A percentile compares a stretch with the other conserved stretches of the same genome.
phyloP scores from a whole-genome alignment of 1,284 basidiomycete species.

The Tilletia setariae region DNA sequence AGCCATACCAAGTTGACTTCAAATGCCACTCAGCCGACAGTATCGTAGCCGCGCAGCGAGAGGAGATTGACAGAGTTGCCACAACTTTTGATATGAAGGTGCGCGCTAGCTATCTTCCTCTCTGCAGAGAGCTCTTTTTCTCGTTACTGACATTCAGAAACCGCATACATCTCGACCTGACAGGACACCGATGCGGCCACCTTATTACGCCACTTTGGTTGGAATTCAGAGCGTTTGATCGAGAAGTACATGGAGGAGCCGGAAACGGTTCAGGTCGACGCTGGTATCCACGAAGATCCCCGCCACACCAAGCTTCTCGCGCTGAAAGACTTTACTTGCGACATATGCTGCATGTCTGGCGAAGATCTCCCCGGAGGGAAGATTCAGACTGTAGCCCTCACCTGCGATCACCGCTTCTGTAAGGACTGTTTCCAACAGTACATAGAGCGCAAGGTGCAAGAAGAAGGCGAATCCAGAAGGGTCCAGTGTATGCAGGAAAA shows the following conservation, averaged over 20 bases:
- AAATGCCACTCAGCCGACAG: slow-evolving; percentile 34
- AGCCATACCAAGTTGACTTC: slow-evolving; percentile 48
- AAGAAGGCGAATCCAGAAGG: slow-evolving; percentile 76
- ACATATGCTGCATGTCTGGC: slow-evolving; percentile 44
- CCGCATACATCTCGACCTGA: slow-evolving; percentile 54
- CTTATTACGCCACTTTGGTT: slow-evolving; percentile 77
- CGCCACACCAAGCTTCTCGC: slow-evolving; percentile 30
- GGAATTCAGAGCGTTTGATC: slow-evolving; percentile 91
- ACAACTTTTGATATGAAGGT: slow-evolving; percentile 50
- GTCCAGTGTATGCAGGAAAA: slow-evolving; percentile 91
- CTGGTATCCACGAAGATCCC: slow-evolving; percentile 42
- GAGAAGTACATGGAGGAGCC: slow-evolving; percentile 54
- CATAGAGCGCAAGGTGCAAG: slow-evolving; percentile 76
- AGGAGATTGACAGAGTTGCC: slow-evolving; percentile 49
- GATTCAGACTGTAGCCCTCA: slow-evolving; percentile 46
- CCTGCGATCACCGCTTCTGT: slow-evolving; percentile 51
- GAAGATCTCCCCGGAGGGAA: slow-evolving; percentile 35
- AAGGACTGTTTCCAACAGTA: slow-evolving; percentile 81
- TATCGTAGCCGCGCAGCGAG: slow-evolving; percentile 41
- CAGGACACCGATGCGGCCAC: slow-evolving; percentile 63
- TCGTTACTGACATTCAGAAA: not conserved
- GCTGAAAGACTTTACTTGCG: slow-evolving; percentile 45
- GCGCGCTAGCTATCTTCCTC: not conserved
- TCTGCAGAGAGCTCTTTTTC: too few relatives aligned
- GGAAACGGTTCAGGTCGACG: slow-evolving; percentile 45